A percentile compares a stretch with the other conserved stretches of the same genome.
Conservation (phyloP, 2,329 filamentous ascomycete genomes). For the Lasiodiplodia gonubiensis region DNA sequence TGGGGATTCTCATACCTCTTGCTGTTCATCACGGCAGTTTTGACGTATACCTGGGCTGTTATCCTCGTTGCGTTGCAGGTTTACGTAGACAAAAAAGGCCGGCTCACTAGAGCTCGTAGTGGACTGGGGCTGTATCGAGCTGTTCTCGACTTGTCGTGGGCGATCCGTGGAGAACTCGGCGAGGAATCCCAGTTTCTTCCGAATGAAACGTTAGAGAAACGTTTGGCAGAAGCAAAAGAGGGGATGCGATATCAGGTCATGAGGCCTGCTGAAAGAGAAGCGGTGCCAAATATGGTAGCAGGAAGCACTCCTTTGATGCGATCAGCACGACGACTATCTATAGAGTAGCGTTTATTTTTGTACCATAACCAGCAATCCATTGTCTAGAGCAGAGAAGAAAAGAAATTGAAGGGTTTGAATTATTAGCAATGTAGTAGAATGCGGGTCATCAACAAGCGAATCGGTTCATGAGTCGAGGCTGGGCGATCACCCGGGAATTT, state of each 20-base stretch:
- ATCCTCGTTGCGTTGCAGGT: not conserved
- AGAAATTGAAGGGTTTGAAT: too few relatives aligned
- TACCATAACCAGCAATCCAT: too few relatives aligned
- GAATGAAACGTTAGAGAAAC: not conserved
- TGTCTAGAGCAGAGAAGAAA: too few relatives aligned
- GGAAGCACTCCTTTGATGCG: too few relatives aligned
- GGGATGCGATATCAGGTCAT: not conserved
- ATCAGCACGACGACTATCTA: too few relatives aligned
- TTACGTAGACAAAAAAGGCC: not conserved
- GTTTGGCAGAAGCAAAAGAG: not conserved
- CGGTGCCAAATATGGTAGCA: not conserved
- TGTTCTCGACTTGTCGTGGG: not conserved
- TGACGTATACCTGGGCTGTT: constrained; percentile 1
- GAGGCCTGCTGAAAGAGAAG: not conserved
- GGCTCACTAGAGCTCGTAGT: not conserved
- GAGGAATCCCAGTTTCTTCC: not conserved
- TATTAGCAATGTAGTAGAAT: not conserved
- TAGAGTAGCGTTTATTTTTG: too few relatives aligned
- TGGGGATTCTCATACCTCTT: constrained; percentile 2
- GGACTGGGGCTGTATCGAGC: not conserved
- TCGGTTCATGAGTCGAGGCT: too few relatives aligned
- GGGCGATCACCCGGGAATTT: not conserved
- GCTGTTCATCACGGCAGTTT: not conserved
- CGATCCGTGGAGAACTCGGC: not conserved
- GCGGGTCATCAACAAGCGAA: not conserved